Base-by-base conservation (phyloP, 1,284 basidiomycete genomes). In the Cerrena zonata region DNA sequence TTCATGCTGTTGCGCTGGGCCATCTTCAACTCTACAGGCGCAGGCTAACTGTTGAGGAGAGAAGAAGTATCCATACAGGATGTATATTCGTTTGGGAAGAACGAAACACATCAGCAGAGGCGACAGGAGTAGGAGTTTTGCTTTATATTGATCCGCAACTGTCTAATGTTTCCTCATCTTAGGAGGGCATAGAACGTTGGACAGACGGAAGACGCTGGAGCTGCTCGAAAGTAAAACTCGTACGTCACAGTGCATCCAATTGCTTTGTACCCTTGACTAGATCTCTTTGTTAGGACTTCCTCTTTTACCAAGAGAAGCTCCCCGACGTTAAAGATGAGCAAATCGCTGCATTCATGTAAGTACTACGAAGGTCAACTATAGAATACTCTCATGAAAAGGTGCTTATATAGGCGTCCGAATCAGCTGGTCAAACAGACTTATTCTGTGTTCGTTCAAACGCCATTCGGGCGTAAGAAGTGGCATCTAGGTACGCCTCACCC, bases 401-500 rank as follows among this genome's bases (percentile, higher is more conserved):
- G 40, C 21, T 5, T 15, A 22, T 19, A 23, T 21, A 66, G 65
- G 51, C 56, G 58, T 36, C 60, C 80, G 50, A 75, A 77, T 39
- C 72, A 75, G 39, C 73, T 89, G 26, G 76, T 86, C 51, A 89
- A 89, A 61, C 86, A 89, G 65, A 89, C 87, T 0, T 89, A 87
- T 61, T 89, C 86, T 5, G 85, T 86, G 26, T 84, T 76, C 56
- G 82, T 87, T 38, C 75, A 84, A 26, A 81, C 79, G 2, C 58
- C 72, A 19, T 68, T 73, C 51, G 84, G 84, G 26, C 76, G 77
- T 53, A 76, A 82, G 55, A 89, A 89, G 60, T 88, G 86, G 86
- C 87, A 89, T 58, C 71, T 89, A 27, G 89, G 86, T 88, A 61
- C 52, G 83, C 70, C n/a, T n/a, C n/a, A 36, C 49, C 22, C 30